Evolutionary conservation across 2,329 filamentous ascomycete species (phyloP).

Genomic region (Tolypocladium amazonense): DNA sequence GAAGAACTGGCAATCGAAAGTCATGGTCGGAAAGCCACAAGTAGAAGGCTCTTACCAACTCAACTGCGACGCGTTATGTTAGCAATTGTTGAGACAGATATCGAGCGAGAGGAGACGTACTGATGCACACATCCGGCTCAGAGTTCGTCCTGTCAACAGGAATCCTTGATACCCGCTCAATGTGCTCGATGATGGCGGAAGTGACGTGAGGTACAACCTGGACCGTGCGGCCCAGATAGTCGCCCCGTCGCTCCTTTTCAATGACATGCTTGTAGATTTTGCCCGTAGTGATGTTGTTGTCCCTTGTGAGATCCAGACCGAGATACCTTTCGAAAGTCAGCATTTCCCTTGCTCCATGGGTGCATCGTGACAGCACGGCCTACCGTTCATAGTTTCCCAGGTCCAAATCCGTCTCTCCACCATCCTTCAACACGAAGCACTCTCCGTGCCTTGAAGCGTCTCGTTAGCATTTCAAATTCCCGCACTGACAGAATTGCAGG

Average conservation of each 20-base stretch:
- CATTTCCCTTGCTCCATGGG: background rate
- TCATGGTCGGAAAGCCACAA: background rate
- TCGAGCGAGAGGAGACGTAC: constrained; percentile 32
- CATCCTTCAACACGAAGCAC: constrained; percentile 78
- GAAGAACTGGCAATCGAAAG: background rate
- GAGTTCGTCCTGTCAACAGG: constrained; percentile 77
- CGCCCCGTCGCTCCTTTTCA: constrained; percentile 51
- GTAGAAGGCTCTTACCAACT: constrained; percentile 18
- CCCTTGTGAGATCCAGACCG: constrained; percentile 66
- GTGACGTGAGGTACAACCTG: constrained; percentile 92
- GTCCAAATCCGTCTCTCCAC: constrained; percentile 49
- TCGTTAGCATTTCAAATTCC: constrained; percentile 2
- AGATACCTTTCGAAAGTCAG: constrained; percentile 44
- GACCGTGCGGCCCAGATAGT: constrained; percentile 82
- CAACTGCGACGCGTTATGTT: constrained; percentile 16
- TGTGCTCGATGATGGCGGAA: constrained; percentile 86
- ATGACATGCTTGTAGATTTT: constrained; percentile 92
- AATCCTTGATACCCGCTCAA: constrained; percentile 73
- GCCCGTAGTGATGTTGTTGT: constrained; percentile 95
- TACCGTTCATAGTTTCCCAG: constrained; percentile 46
- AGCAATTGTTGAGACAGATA: constrained; percentile 4
- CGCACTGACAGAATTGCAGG: background rate
- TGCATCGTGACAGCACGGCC: background rate
- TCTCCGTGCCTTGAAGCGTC: constrained; percentile 61
- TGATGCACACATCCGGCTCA: constrained; percentile 86